Conservation (phyloP, 73 alveolate genomes). For the Stentor roeselii region DNA sequence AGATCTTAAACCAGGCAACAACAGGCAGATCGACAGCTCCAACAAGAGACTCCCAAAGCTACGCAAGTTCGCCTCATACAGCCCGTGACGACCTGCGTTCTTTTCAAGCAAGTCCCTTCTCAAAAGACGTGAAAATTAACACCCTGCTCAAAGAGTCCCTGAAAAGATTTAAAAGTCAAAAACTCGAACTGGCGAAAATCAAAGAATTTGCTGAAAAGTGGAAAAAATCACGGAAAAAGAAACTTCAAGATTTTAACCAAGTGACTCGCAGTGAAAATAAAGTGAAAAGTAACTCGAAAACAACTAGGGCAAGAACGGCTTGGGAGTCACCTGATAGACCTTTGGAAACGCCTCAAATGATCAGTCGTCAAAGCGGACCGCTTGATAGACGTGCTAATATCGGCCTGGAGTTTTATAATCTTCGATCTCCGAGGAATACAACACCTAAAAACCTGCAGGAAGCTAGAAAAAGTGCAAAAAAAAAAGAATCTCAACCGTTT, state of each 20-base stretch:
- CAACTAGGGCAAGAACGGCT: neutral
- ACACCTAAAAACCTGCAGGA: neutral
- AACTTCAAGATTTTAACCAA: neutral
- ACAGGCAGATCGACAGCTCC: neutral
- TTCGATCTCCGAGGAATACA: neutral
- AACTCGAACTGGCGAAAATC: neutral
- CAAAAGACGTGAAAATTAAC: neutral
- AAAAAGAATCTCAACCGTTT: no score
- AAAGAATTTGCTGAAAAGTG: neutral
- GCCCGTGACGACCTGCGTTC: neutral
- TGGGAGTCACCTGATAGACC: conserved; percentile 2
- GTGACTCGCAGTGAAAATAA: neutral
- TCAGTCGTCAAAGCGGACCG: neutral
- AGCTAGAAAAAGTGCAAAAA: no score
- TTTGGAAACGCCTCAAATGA: no score
- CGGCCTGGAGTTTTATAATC: neutral
- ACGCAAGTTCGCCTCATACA: neutral
- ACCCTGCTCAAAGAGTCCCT: neutral
- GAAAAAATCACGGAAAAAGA: neutral
- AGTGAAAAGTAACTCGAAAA: no score
- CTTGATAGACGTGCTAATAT: neutral
- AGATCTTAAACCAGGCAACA: neutral
- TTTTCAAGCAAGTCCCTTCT: neutral
- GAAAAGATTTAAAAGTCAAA: neutral
- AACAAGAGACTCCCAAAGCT: neutral